Conservation (phyloP, 176 grass and related monocot species). For the Avena insularis region DNA sequence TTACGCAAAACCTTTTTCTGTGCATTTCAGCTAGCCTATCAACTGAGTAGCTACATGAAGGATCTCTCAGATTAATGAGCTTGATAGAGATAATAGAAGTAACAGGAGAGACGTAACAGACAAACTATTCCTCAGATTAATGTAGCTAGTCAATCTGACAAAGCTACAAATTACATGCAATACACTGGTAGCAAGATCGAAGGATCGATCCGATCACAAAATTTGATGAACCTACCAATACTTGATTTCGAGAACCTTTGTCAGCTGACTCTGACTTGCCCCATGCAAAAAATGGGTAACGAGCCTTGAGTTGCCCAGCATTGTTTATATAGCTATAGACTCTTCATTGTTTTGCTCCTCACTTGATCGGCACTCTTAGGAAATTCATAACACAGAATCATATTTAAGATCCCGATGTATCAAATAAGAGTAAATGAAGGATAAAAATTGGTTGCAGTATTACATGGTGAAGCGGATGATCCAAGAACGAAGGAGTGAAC, state of each 20-base stretch:
- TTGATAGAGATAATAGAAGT: not conserved
- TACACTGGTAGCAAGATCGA: not conserved
- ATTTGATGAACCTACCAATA: not conserved
- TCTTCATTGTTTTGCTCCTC: conserved; percentile 18
- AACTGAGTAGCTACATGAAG: conserved; percentile 57
- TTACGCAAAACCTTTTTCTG: conserved; percentile 55
- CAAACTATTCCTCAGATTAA: not conserved
- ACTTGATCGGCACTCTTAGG: not conserved
- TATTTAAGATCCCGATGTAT: not conserved
- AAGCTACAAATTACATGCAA: conserved; percentile 15
- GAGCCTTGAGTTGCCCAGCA: not conserved
- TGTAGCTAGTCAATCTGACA: not conserved
- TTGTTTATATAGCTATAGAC: not conserved
- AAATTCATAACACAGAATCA: not conserved
- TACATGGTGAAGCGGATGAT: conserved; percentile 30
- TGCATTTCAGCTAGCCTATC: conserved; percentile 73
- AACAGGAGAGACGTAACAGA: not conserved
- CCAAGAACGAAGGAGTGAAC: not conserved
- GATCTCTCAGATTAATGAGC: conserved; percentile 50
- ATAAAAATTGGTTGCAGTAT: not conserved
- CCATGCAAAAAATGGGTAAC: not conserved
- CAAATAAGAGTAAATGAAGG: conserved; percentile 16
- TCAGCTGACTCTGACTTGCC: not conserved
- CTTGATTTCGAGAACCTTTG: not conserved
- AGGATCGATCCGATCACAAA: not conserved